Evolutionary conservation across 148 eudicot species (phyloP).

Genomic region (Amaranthus hypochondriacus): DNA sequence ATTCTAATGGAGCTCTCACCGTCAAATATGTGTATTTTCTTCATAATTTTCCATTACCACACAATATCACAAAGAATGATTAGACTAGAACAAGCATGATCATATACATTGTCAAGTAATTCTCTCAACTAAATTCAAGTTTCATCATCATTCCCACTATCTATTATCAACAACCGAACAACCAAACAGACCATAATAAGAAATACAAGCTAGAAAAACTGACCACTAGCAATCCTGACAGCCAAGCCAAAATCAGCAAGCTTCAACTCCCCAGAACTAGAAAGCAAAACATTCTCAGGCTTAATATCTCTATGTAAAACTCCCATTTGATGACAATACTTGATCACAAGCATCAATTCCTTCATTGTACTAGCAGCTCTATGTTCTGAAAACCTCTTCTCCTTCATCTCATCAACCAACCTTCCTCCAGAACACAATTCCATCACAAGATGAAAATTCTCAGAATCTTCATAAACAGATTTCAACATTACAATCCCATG

Average conservation of each 20-base stretch:
- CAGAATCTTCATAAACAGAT: constrained; percentile 79
- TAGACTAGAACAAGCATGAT: too few species aligned
- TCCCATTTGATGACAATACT: constrained; percentile 95
- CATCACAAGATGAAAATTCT: constrained; percentile 80
- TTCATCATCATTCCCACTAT: too few species aligned
- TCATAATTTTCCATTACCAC: too few species aligned
- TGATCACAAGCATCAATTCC: constrained; percentile 73
- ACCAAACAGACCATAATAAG: neutral
- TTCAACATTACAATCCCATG: constrained; percentile 78
- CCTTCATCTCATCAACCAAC: constrained; percentile 73
- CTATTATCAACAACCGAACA: neutral
- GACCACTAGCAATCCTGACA: constrained; percentile 75
- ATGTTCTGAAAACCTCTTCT: constrained; percentile 61
- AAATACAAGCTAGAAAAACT: neutral
- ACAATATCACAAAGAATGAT: too few species aligned
- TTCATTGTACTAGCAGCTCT: constrained; percentile 58
- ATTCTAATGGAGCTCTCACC: too few species aligned
- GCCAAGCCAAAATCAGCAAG: constrained; percentile 94
- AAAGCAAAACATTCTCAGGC: constrained; percentile 79
- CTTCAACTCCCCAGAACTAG: constrained; percentile 63
- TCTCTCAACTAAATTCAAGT: too few species aligned
- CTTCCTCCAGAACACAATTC: constrained; percentile 83
- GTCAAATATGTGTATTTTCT: too few species aligned
- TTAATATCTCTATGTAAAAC: constrained; percentile 89
- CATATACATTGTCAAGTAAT: too few species aligned